These are phyloP conservation scores for Trametes coccinea DNA, from an alignment of 768 basidiomycete genomes.

Conservation along the genomic window DNA sequence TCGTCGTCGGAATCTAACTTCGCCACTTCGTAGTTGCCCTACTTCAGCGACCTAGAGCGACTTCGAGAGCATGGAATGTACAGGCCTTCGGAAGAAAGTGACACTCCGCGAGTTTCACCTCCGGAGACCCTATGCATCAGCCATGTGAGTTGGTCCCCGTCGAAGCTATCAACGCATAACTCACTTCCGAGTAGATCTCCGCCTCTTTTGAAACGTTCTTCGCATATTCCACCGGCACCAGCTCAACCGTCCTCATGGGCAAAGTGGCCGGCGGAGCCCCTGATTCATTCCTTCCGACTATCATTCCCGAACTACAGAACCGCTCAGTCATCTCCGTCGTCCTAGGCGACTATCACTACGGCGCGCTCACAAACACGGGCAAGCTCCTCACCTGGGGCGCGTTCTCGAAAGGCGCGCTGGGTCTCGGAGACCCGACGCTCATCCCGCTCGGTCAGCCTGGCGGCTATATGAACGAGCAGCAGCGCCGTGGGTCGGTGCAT, in stretches of 20 bases:
- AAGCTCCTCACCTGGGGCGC: slow-evolving; percentile 80
- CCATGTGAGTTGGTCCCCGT: slow-evolving; percentile 53
- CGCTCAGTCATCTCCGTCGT: slow-evolving; percentile 81
- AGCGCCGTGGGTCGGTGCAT: slow-evolving; percentile 32
- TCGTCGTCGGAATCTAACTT: not conserved
- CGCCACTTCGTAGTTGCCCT: slow-evolving; percentile 55
- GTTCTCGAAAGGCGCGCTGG: slow-evolving; percentile 79
- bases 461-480: slow-evolving; percentile 47
- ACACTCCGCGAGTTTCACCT: slow-evolving; percentile 24
- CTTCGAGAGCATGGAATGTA: slow-evolving; percentile 45
- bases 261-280: slow-evolving; percentile 32
- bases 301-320: slow-evolving; percentile 76
- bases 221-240: slow-evolving; percentile 71
- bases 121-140: slow-evolving; percentile 64
- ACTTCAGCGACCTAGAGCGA: slow-evolving; percentile 64
- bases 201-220: slow-evolving; percentile 83
- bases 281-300: slow-evolving; percentile 41
- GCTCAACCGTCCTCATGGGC: slow-evolving; percentile 77
- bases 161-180: slow-evolving; percentile 17
- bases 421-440: slow-evolving; percentile 72
- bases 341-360: slow-evolving; percentile 91
- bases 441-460: slow-evolving; percentile 59
- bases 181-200: slow-evolving; percentile 56
- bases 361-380: slow-evolving; percentile 78
- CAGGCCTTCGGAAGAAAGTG: slow-evolving; percentile 32